Base-by-base conservation (phyloP, 2,329 filamentous ascomycete genomes). In the Graphium sp. region DNA sequence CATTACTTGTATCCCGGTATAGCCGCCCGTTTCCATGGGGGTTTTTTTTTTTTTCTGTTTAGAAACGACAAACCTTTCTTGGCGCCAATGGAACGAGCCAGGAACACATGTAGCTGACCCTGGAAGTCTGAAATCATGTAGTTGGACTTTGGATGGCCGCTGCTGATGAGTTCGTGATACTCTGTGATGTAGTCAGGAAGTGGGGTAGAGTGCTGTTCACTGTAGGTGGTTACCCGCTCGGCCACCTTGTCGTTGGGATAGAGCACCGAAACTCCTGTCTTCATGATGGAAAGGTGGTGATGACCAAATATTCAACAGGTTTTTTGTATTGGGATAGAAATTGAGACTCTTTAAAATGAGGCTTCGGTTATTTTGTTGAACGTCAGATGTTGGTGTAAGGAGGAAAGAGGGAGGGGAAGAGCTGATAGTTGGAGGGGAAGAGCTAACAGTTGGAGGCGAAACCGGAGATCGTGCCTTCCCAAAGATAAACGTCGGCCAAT, bases 91-190 rank as follows among this genome's bases (percentile, higher is more conserved):
- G 49, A 38, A 27, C 49, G 47, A 8, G 56, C 50, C 3, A 62
- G 46, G 35, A 58, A 54, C 24, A 52, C 37, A 15, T 56, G 46
- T 19, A 45, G 46, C 41, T 56, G 51, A 4, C 49, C 49, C 41
- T 59, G 52, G 24, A 54, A 56, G 29, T 47, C 45, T 22, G 53
- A 56, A 32, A 50, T 55, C 48, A 58, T 48, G 37, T 50, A 52
- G 17, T 45, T 34, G 7, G 53, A 46, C 30, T 46, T 41, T 4
- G 39, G 27, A 23, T 45, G 44, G 22, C 25, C 38, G 7, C 30
- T 29, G 24, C 37, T 41, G 25, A 39, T 32, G 36, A 34, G 18
- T 18, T 49, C 50, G 34, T 64, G 57, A 34, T 58, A 59, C 18
- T 51, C 46, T 22, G 44, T 43, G 31, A 63, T 52, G 33, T 53